These are phyloP conservation scores for Pythium rishiriense DNA, from an alignment of 352 stramenopile genomes.

Conservation along the genomic window DNA sequence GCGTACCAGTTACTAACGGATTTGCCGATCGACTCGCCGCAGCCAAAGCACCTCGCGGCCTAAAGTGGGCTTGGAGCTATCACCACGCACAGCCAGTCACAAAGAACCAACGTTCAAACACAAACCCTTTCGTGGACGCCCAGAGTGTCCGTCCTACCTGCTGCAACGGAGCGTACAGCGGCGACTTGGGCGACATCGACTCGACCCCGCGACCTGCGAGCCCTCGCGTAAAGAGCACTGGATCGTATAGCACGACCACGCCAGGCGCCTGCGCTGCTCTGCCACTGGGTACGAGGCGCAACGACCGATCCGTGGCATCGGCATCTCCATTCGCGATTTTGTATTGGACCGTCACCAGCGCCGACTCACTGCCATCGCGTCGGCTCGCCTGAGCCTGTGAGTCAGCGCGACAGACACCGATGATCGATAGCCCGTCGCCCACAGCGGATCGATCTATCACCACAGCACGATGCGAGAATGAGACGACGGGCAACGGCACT, in stretches of 20 bases:
- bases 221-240: slow-evolving; percentile 15
- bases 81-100: not conserved
- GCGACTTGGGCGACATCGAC: slow-evolving; percentile 6
- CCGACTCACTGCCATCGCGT: not conserved
- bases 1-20: not conserved
- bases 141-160: not conserved
- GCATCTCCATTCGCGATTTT: not conserved
- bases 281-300: not conserved
- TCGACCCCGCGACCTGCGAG: slow-evolving; percentile 4
- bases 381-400: not conserved
- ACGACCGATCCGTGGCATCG: not conserved
- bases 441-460: not conserved
- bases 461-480: too few relatives aligned
- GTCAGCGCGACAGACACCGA: not conserved
- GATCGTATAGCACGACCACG: slow-evolving; percentile 19
- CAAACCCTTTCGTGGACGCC: not conserved
- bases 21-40: not conserved
- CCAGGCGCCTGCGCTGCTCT: not conserved
- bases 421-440: not conserved
- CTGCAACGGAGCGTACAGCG: not conserved
- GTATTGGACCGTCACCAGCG: slow-evolving; percentile 6
- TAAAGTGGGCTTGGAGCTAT: slow-evolving; percentile 2
- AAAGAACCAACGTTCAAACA: too few relatives aligned
- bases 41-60: not conserved
- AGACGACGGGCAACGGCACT: too few relatives aligned